Evolutionary conservation across 306 rosid species (phyloP).

Genomic region (Heteromeles arbutifolia): DNA sequence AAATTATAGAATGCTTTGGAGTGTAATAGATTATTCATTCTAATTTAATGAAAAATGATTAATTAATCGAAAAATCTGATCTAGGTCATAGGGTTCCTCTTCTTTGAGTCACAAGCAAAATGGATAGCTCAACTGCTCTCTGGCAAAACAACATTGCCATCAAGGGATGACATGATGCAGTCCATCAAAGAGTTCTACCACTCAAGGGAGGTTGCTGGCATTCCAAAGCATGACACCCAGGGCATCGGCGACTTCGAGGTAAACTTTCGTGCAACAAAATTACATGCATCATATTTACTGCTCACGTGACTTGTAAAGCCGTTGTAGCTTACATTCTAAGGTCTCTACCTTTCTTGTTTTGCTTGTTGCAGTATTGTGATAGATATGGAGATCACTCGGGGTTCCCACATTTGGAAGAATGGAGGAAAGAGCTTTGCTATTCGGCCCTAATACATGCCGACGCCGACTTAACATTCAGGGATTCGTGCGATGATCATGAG

Average conservation of each 20-base stretch:
- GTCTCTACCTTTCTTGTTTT: background rate
- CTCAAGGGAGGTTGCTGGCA: slow-evolving; percentile 62
- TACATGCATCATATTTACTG: background rate
- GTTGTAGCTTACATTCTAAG: slow-evolving; percentile 10
- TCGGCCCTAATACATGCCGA: slow-evolving; percentile 38
- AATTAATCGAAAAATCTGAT: background rate
- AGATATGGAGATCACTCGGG: slow-evolving; percentile 60
- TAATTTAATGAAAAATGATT: too few relatives aligned
- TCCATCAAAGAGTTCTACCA: slow-evolving; percentile 75
- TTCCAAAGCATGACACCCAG: slow-evolving; percentile 68
- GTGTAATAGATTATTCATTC: too few relatives aligned
- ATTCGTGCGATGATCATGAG: slow-evolving; percentile 65
- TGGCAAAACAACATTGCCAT: slow-evolving; percentile 74
- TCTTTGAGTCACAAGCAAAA: slow-evolving; percentile 96
- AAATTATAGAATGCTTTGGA: too few relatives aligned
- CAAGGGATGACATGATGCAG: slow-evolving; percentile 81
- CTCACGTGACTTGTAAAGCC: accelerated
- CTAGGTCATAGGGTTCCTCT: slow-evolving; percentile 88
- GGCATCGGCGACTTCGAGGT: slow-evolving; percentile 77
- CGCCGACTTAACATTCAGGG: slow-evolving; percentile 61
- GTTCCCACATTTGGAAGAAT: slow-evolving; percentile 74
- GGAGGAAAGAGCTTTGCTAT: slow-evolving; percentile 68
- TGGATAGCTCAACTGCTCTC: slow-evolving; percentile 96
- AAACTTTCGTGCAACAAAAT: background rate
- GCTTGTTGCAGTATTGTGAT: slow-evolving; percentile 66